Conservation (phyloP, 2,329 filamentous ascomycete species). For the Trichoderma polysporum region DNA sequence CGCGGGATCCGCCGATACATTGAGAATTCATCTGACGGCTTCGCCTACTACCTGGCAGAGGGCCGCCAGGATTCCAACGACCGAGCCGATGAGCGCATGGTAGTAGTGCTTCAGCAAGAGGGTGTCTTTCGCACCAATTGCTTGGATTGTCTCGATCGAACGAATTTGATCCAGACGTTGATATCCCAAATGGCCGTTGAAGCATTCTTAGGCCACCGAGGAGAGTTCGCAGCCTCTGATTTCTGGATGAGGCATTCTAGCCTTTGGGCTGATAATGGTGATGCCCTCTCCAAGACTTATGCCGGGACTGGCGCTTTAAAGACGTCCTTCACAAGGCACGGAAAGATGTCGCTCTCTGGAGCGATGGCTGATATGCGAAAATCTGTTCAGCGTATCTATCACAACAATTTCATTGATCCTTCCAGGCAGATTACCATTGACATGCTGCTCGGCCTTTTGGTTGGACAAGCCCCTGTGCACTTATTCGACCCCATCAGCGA, state of each 20-base stretch:
- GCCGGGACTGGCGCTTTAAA: constrained; percentile 95
- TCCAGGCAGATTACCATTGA: constrained; percentile 93
- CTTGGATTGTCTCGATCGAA: constrained; percentile 91
- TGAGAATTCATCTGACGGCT: constrained; percentile 75
- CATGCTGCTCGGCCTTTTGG: constrained; percentile 79
- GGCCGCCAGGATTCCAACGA: constrained; percentile 59
- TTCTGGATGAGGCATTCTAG: constrained; percentile 92
- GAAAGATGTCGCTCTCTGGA: constrained; percentile 93
- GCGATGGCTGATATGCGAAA: constrained; percentile 94
- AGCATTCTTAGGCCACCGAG: constrained; percentile 73
- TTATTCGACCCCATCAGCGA: constrained; percentile 95
- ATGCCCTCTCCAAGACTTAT: constrained; percentile 91
- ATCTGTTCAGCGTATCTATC: constrained; percentile 88
- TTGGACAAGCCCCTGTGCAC: constrained; percentile 80
- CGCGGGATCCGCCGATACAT: constrained; percentile 78
- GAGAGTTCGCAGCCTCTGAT: constrained; percentile 68
- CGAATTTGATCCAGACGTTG: constrained; percentile 93
- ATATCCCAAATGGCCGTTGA: constrained; percentile 93
- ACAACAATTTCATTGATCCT: constrained; percentile 97
- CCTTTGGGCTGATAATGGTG: constrained; percentile 96
- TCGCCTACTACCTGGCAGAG: constrained; percentile 88
- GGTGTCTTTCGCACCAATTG: constrained; percentile 97
- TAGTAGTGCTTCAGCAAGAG: constrained; percentile 83
- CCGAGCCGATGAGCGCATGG: constrained; percentile 46
- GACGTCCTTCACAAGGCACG: constrained; percentile 88